phyloP scores from a whole-genome alignment of 2,329 filamentous ascomycete genomes.

The Ophioceras dolichostomum region DNA sequence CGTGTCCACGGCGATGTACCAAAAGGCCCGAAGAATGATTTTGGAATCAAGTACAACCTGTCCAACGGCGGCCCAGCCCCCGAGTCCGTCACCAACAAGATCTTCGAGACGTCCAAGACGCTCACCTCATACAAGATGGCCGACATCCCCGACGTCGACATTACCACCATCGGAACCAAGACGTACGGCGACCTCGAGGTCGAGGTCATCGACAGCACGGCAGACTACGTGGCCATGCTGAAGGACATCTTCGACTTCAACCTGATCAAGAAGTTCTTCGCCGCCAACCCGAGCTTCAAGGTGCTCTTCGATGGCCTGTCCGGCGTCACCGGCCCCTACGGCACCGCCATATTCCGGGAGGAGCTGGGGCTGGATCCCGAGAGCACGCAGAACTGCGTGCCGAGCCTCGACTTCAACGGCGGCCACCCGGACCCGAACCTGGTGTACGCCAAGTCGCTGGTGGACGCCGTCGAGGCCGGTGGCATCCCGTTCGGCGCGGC shows the following conservation, averaged over 20 bases:
- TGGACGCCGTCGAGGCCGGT: conserved; percentile 85
- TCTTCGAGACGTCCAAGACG: conserved; percentile 82
- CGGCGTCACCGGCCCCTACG: conserved; percentile 93
- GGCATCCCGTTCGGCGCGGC: conserved; percentile 92
- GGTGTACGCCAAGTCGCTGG: conserved; percentile 88
- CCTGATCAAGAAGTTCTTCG: conserved; percentile 89
- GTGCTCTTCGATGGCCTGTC: conserved; percentile 90
- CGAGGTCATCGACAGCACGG: conserved; percentile 85
- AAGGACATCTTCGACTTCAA: conserved; percentile 99
- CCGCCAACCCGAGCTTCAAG: conserved; percentile 81
- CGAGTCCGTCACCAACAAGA: conserved; percentile 96
- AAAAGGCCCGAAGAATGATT: conserved; percentile 80
- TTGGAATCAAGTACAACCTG: conserved; percentile 99
- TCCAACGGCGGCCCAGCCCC: conserved; percentile 92
- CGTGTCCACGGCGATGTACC: no score
- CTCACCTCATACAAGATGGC: conserved; percentile 87
- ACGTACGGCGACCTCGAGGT: conserved; percentile 82
- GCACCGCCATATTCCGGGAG: conserved; percentile 85
- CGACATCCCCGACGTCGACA: conserved; percentile 77
- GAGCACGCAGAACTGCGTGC: conserved; percentile 79
- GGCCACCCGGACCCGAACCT: conserved; percentile 97
- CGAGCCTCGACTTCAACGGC: conserved; percentile 89
- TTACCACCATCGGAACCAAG: conserved; percentile 68
- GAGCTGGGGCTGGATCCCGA: conserved; percentile 70
- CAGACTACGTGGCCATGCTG: conserved; percentile 88